Evolutionary conservation across 768 basidiomycete species (phyloP).

Genomic region (Dacryopinax spathularia): DNA sequence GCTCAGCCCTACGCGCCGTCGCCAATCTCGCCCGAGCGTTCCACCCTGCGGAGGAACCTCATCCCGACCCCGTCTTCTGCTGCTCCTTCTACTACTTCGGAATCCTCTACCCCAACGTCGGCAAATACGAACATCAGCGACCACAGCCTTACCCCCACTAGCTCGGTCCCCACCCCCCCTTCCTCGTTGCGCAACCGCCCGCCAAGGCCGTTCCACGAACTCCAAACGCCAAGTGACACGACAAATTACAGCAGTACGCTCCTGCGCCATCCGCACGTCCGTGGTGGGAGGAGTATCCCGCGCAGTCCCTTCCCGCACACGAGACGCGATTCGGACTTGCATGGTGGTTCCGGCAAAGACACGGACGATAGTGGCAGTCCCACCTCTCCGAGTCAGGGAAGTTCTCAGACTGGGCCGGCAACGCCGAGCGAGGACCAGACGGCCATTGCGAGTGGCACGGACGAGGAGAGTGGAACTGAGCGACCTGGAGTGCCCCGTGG

Average conservation of each 20-base stretch:
- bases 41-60: neutral
- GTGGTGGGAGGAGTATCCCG: neutral
- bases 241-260: neutral
- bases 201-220: neutral
- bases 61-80: neutral
- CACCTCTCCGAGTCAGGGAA: neutral
- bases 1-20: neutral
- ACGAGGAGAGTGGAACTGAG: neutral
- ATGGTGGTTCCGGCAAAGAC: neutral
- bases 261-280: neutral
- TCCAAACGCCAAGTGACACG: neutral
- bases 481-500: neutral
- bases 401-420: neutral
- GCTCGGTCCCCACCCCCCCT: neutral
- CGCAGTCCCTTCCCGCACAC: neutral
- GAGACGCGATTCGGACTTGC: neutral
- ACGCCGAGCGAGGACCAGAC: neutral
- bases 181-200: neutral
- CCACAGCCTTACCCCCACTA: neutral
- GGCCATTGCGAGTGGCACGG: neutral
- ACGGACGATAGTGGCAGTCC: neutral
- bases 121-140: neutral
- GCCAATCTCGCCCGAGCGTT: neutral
- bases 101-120: neutral
- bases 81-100: too few relatives aligned